Evolutionary conservation across 1,284 basidiomycete species (phyloP), one percentile per base, ranked within the genome.

Genomic region (Pascua guehoae): DNA sequence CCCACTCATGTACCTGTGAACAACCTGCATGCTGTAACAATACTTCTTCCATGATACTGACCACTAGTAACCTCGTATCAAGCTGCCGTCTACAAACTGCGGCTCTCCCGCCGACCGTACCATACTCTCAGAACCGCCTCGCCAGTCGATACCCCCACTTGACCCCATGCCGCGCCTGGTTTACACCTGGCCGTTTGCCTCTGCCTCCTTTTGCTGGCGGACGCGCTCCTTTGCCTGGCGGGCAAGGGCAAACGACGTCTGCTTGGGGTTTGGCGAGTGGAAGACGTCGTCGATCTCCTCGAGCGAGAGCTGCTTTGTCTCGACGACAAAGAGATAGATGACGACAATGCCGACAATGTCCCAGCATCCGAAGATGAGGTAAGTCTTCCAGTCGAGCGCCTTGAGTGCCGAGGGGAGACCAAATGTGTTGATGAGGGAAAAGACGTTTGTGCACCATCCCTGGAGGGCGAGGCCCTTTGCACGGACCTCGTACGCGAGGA

Each of bases 281-380:
- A 84, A 84, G n/a, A 84, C 75, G 41, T 81, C 79, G 54, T 82
- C 80, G 53, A 84, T 81, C 66, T 84, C 82, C 60, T 84, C 83
- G 48, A 84, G 72, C 1, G 81, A 81, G 41, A 83, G 73, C 37
- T 79, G 77, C 67, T 81, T 69, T 17, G 66, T 82, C 66, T 83
- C 81, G 15, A 82, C 75, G 32, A 79, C 69, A 63, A 80, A 82
- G 56, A 82, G 74, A 66, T 81, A 85, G 57, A 86, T 81, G 61
- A 85, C 78, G 24, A 81, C 63, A 43, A 81, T 73, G 63, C 85
- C 84, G 64, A 85, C 82, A 0, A 79, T 66, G 63, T 83, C 81
- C 79, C 80, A 84, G 17, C 73, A 66, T 51, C 80, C 68, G 67
- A 83, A 84, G 43, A 84, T 80, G 53, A 82, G 64, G 65, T 83